A percentile compares a stretch with the other conserved stretches of the same genome.
phyloP scores from a whole-genome alignment of 2,329 filamentous ascomycete species.

The Clonostachys rosea region DNA sequence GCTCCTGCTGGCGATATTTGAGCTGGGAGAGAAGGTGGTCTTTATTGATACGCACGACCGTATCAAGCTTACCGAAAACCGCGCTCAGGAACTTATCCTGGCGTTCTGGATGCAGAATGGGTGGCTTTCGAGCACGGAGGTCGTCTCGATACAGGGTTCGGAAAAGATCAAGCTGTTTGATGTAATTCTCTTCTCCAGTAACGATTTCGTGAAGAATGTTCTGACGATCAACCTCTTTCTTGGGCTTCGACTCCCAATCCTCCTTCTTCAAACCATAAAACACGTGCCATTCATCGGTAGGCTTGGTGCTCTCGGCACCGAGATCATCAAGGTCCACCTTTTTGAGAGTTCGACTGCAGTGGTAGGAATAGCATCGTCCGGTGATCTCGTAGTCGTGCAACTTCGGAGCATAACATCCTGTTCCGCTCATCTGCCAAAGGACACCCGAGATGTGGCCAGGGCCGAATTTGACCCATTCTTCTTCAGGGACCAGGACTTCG shows the following conservation, averaged over 20 bases:
- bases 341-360: conserved; percentile 90
- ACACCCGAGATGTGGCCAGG: conserved; percentile 79
- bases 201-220: conserved; percentile 96
- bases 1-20: conserved; percentile 94
- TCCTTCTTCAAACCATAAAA: conserved; percentile 84
- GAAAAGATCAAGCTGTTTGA: conserved; percentile 83
- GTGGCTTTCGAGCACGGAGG: conserved; percentile 66
- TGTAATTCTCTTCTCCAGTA: conserved; percentile 86
- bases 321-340: conserved; percentile 85
- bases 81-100: conserved; percentile 75
- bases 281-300: conserved; percentile 76
- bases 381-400: conserved; percentile 67
- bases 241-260: conserved; percentile 63
- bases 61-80: conserved; percentile 89
- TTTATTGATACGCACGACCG: conserved; percentile 86
- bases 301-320: conserved; percentile 62
- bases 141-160: conserved; percentile 81
- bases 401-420: conserved; percentile 84
- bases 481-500: conserved; percentile 76
- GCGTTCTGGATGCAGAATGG: conserved; percentile 75
- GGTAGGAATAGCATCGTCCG: conserved; percentile 86
- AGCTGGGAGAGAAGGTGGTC: conserved; percentile 88
- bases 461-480: conserved; percentile 97
- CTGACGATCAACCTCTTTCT: conserved; percentile 88
- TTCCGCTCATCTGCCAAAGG: conserved; percentile 86